A percentile compares a stretch with the other conserved stretches of the same genome.
phyloP scores from a whole-genome alignment of 164 flowering plant species.

The Paratinospora sagittata region DNA sequence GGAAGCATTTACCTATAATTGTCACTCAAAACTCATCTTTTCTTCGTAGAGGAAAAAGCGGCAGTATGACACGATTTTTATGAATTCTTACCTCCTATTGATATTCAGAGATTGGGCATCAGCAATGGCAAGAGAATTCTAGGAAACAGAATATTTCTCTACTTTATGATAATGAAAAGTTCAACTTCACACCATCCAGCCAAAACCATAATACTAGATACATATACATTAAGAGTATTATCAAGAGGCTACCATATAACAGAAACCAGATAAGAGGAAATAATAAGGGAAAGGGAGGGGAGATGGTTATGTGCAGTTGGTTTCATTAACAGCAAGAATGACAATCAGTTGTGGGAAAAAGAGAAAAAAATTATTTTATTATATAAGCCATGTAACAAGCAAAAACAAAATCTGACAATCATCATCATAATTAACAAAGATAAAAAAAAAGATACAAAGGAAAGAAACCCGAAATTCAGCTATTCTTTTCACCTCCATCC shows the following conservation, averaged over 20 bases:
- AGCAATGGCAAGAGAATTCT: not conserved
- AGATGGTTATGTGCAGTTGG: too few relatives aligned
- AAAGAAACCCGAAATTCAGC: conserved; percentile 13
- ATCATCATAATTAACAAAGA: not conserved
- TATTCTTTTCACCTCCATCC: conserved; percentile 42
- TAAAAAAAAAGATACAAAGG: too few relatives aligned
- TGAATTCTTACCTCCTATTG: not conserved
- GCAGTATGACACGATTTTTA: not conserved
- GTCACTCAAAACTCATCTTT: not conserved
- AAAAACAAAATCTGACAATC: conserved; percentile 4
- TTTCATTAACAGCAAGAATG: not conserved
- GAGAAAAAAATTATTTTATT: conserved; percentile 1
- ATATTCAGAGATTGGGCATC: not conserved
- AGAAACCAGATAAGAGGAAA: not conserved
- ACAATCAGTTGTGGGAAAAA: not conserved
- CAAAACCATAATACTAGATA: not conserved
- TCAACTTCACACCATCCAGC: not conserved
- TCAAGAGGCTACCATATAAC: not conserved
- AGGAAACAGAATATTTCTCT: not conserved
- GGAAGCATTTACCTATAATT: not conserved
- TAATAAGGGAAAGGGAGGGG: too few relatives aligned
- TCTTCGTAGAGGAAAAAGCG: not conserved
- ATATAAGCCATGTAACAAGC: conserved; percentile 1
- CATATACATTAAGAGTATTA: too few relatives aligned
- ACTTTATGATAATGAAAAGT: not conserved